Base-by-base conservation (phyloP, 768 basidiomycete species). In the Trametes maxima region DNA sequence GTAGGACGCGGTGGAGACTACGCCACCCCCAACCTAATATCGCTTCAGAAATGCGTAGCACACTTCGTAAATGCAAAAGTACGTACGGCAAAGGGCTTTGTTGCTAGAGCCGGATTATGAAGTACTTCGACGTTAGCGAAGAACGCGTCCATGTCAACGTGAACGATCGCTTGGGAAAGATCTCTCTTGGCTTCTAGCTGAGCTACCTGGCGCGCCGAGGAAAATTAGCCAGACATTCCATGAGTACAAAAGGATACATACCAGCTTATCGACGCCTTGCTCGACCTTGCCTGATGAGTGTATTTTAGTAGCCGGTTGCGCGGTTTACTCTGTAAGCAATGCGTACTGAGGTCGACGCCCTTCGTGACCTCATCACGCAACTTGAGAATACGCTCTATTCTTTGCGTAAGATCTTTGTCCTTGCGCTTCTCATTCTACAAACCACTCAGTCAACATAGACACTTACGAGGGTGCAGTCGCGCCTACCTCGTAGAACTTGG, bases 141-240 rank as follows among this genome's bases (percentile, higher is more conserved):
- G 76, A 96, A 97, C 3, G 94, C 93, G 72, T 98, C 96, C 86
- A 95, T 94, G 69, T 99, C 97, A 33, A 97, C 87, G 70, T 98
- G 95, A 5, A 98, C 91, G 61, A 99, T 92, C 19, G 76, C 82
- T 72, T 95, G 92, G 2, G 83, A 82, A 28, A 98, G 75, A 71
- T 98, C 94, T 47, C 95, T 78, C 51, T 84, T 79, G 1, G 79
- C 75, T 72, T 96, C 94, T 4, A 96, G 78, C 61, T 90, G 86
- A 19, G 77, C 74, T 4, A 95, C 77, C 91, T 88, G 54, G 3
- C 2, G 28, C 1, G 21, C 13, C 6, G 19, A 43, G 64, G 17
- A 43, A 44, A 5, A 53, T 37, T 40, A 40, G 48, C 42, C 28
- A 8, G 28, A 17, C 6, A 21, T 3, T 13, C 19, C 12, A 12